Evolutionary conservation across 805 yeast genomes (phyloP), one percentile per base, ranked within the genome.

Genomic region (Wickerhamomyces subpelliculosus): DNA sequence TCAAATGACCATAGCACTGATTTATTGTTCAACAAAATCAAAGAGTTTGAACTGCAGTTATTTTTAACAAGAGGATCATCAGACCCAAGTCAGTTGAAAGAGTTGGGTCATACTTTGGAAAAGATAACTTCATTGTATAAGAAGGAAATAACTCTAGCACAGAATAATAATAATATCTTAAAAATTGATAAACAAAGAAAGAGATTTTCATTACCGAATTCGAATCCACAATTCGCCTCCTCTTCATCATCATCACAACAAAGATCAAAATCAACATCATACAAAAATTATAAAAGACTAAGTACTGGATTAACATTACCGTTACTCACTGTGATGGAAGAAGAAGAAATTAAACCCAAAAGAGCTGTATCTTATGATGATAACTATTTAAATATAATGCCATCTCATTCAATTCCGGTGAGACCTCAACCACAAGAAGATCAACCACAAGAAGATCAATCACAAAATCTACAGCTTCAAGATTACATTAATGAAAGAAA

Each of bases 281-380:
- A 48, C 11, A 38, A 43, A 11, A 37, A 36, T 13, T 44, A 44
- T 27, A 55, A 52, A 31, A 45, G 60, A 35, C 29, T 46, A 13
- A 55, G 59, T 34, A 49, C 55, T 3, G 62, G 62, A 1, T 39
- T 58, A 3, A 38, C 51, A 4, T 35, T 58, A 4, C 48, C 60
- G 11, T 37, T 58, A 18, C 33, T 58, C 21, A 58, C 59, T 1
- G 58, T 58, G 6, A 28, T 50, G 18, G 62, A 57, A 26, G 49
- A 44, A 20, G 38, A 46, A 8, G 25, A 27, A 21, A 27, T 17
- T n/a, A n/a, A n/a, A n/a, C 5, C 25, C 2, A 36, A 36, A 18
- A 38, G 44, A 30, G 30, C 39, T 2, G 46, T 48, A 10, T 44
- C 52, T 14, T 48, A 49, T 35, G 52, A 52, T 44, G 50, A 46